Conservation (phyloP, 2,329 filamentous ascomycete genomes). For the Exutisphaerella laricina region DNA sequence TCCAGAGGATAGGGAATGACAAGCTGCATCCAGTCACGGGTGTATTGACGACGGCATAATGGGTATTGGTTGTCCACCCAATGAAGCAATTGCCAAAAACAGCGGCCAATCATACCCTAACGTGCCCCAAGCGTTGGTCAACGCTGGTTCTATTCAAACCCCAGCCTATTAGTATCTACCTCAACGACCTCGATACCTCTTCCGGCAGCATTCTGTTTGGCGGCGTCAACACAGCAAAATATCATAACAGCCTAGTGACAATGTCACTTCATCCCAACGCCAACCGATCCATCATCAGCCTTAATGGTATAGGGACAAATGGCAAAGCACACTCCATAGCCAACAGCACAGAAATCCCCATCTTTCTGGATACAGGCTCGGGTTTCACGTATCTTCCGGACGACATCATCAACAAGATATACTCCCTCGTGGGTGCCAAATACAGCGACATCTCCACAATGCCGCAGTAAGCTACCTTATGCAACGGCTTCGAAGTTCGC, state of each 20-base stretch:
- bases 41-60: constrained; percentile 83
- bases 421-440: constrained; percentile 36
- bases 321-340: constrained; percentile 28
- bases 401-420: constrained; percentile 47
- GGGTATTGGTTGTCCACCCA: constrained; percentile 73
- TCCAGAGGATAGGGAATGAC: no score
- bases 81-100: constrained; percentile 67
- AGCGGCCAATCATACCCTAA: constrained; percentile 52
- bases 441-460: constrained; percentile 32
- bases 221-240: constrained; percentile 73
- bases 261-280: constrained; percentile 51
- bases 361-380: constrained; percentile 66
- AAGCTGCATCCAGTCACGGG: no score
- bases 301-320: constrained; percentile 44
- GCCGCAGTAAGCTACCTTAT: no score
- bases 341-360: neutral
- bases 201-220: constrained; percentile 71
- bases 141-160: constrained; percentile 56
- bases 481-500: no score
- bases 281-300: constrained; percentile 43
- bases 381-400: constrained; percentile 64
- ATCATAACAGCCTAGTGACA: constrained; percentile 55
- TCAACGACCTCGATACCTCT: constrained; percentile 53
- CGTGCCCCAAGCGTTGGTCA: constrained; percentile 61
- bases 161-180: constrained; percentile 65